Evolutionary conservation across 2,329 filamentous ascomycete species (phyloP).

Genomic region (Xylogone sp.): DNA sequence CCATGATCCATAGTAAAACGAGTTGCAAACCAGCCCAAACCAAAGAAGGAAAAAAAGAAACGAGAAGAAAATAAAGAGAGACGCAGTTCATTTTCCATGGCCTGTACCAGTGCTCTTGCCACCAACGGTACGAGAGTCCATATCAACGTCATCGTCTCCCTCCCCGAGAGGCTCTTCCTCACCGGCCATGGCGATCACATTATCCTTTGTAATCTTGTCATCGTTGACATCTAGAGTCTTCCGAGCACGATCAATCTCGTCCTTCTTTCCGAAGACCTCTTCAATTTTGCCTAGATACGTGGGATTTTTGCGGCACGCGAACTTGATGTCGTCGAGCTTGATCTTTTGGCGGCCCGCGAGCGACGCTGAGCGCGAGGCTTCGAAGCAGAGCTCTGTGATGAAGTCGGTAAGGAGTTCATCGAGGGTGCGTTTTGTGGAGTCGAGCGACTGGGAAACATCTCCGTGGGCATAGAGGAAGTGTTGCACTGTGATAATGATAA

Average conservation of each 20-base stretch:
- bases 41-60: neutral
- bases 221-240: slow-evolving; percentile 71
- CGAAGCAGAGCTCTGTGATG: slow-evolving; percentile 89
- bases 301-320: slow-evolving; percentile 81
- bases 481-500: slow-evolving; percentile 48
- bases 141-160: slow-evolving; percentile 47
- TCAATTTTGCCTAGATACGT: slow-evolving; percentile 83
- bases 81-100: neutral
- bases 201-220: slow-evolving; percentile 55
- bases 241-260: slow-evolving; percentile 77
- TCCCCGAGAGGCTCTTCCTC: slow-evolving; percentile 50
- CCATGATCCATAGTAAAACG: slow-evolving; percentile 8
- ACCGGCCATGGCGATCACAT: slow-evolving; percentile 30
- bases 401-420: slow-evolving; percentile 97
- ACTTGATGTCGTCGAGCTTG: slow-evolving; percentile 97
- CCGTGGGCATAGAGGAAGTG: slow-evolving; percentile 77
- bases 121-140: slow-evolving; percentile 18
- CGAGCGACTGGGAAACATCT: slow-evolving; percentile 72
- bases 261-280: slow-evolving; percentile 85
- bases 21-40: neutral
- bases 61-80: neutral
- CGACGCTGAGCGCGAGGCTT: slow-evolving; percentile 79
- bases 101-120: slow-evolving; percentile 15
- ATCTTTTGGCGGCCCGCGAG: slow-evolving; percentile 92
- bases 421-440: slow-evolving; percentile 78